Base-by-base conservation (phyloP, 2,329 filamentous ascomycete genomes). In the Neocucurbitaria cava region DNA sequence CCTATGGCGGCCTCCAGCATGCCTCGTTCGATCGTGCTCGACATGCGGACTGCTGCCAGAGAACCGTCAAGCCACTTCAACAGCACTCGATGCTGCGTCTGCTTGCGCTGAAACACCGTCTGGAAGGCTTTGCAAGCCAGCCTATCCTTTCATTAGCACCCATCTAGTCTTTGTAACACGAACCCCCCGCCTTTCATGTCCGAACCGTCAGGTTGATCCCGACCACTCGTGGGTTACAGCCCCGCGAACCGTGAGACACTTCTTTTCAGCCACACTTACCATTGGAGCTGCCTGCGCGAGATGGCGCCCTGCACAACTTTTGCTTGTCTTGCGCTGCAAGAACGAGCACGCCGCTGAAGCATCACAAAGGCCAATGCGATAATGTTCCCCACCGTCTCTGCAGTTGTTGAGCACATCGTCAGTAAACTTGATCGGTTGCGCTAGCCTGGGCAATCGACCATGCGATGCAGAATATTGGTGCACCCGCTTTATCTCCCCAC, bases 71-170 rank as follows among this genome's bases (percentile, higher is more conserved):
- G 75, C 91, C 91, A 96, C 28, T 71, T 73, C 52, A 97, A 75
- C 13, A 93, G 82, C 26, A 76, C 76, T 5, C 68, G 69, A 74
- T 92, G 91, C 49, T 81, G 83, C 30, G 88, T 88, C 80, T 96
- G 92, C 72, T 89, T 91, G 63, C 81, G 83, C 43, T 75, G 72
- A 65, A 97, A 80, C 24, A 95, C 87, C 46, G 81, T 78, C 41
- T 79, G 73, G 66, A 96, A 96, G 5, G 92, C 91, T 24, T 81
- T 80, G 46, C 87, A 86, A 0, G 87, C 88, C 54, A 94, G 78
- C 80, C 88, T 90, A 58, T 62, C 58, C 55, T 57, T 47, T 56
- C 54, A 59, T 64, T 57, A 68, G 64, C 61, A 46, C 36, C 33
- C 7, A 36, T 43, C 26, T 28, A 45, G 21, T 38, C 45, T 40